Conservation (phyloP, 169 alveolate species). For the Eimeria maxima region DNA sequence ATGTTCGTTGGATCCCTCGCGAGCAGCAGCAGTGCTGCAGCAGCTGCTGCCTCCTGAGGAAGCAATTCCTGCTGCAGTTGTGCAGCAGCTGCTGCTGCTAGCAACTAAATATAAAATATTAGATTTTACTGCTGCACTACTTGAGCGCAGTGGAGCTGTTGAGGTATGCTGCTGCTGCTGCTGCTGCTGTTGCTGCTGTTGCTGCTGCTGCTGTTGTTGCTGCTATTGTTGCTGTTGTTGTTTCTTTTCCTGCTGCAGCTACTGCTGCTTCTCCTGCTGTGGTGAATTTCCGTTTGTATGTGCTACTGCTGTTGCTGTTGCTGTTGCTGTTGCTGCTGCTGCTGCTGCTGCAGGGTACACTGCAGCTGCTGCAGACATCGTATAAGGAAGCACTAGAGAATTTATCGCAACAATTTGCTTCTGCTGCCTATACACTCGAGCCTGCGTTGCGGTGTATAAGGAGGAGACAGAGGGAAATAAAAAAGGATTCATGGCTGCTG, state of each 20-base stretch:
- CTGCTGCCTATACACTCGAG: neutral
- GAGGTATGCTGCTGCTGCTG: conserved; percentile 14
- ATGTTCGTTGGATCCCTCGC: conserved; percentile 1
- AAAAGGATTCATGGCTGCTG: too few relatives aligned
- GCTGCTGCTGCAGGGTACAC: conserved; percentile 5
- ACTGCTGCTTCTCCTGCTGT: neutral
- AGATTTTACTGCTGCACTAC: neutral
- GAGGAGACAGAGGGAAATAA: neutral
- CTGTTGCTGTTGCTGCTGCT: conserved; percentile 36
- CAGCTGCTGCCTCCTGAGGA: neutral
- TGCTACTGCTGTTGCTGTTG: neutral
- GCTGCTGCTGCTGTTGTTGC: conserved; percentile 16
- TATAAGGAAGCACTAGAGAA: neutral
- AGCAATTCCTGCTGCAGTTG: neutral
- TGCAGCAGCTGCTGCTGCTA: conserved; percentile 18
- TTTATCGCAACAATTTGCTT: neutral
- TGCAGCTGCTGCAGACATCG: conserved; percentile 1
- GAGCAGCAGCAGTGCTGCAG: conserved; percentile 45
- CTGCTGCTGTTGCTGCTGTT: conserved; percentile 17
- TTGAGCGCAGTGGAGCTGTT: conserved; percentile 23
- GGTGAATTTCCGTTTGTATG: neutral
- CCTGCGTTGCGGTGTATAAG: conserved; percentile 43
- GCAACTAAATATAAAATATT: neutral
- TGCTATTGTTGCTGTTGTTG: conserved; percentile 2
- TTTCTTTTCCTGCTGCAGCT: neutral